phyloP scores from a whole-genome alignment of 345 rosid species.

The Theobroma cacao region DNA sequence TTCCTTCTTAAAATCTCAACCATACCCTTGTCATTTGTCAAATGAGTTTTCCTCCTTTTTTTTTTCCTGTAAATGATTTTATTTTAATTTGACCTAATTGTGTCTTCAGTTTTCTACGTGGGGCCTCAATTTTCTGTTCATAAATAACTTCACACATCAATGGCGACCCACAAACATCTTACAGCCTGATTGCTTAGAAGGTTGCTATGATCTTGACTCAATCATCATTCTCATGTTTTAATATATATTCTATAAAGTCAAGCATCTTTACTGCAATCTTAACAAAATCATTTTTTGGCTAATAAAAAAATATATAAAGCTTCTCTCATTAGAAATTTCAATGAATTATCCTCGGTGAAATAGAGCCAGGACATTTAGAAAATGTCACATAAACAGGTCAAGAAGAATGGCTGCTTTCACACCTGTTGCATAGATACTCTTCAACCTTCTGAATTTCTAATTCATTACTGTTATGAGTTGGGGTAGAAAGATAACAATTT shows the following conservation, averaged over 20 bases:
- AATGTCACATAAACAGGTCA: background rate
- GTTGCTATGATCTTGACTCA: background rate
- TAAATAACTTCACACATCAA: background rate
- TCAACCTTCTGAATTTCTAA: background rate
- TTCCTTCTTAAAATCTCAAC: constrained; percentile 18
- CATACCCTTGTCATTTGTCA: constrained; percentile 9
- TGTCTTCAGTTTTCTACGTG: background rate
- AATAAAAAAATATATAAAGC: background rate
- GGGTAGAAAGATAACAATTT: background rate
- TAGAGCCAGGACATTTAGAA: background rate
- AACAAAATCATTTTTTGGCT: background rate
- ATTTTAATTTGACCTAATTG: background rate
- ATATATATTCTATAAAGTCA: background rate
- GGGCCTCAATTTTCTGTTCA: background rate
- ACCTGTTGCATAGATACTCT: background rate
- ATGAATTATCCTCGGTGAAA: background rate
- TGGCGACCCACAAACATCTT: constrained; percentile 9
- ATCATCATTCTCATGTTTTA: background rate
- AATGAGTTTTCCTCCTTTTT: background rate
- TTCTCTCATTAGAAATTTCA: background rate
- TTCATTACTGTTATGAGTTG: background rate
- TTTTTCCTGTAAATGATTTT: background rate
- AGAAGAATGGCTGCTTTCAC: constrained; percentile 9
- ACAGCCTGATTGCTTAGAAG: constrained; percentile 6
- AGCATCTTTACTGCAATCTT: background rate